Conservation (phyloP, 2,329 filamentous ascomycete genomes). For the Pseudonectria buxi region DNA sequence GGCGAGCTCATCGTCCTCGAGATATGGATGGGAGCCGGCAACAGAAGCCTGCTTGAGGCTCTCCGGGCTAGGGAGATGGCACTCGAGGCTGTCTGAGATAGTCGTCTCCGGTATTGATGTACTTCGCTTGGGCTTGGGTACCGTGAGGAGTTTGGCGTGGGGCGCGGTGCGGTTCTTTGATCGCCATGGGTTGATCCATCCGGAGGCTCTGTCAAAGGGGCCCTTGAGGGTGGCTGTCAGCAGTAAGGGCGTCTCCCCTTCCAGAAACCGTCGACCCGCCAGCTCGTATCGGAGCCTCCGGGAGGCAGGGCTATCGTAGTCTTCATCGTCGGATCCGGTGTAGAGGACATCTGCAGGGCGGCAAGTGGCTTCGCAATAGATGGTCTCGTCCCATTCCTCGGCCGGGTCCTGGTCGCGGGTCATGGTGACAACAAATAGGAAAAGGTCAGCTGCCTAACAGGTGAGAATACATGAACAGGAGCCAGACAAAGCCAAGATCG, state of each 20-base stretch:
- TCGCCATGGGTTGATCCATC: conserved; percentile 30
- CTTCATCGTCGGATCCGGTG: conserved; percentile 51
- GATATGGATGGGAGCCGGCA: conserved; percentile 21
- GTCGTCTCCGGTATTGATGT: too few species aligned
- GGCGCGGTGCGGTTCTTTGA: conserved; percentile 20
- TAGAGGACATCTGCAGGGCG: conserved; percentile 43
- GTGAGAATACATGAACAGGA: too few species aligned
- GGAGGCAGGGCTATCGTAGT: conserved; percentile 39
- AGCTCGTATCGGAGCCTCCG: conserved; percentile 51
- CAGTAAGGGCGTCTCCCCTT: conserved; percentile 49
- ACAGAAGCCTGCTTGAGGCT: conserved; percentile 30
- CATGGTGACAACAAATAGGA: conserved; percentile 7
- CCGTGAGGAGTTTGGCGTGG: too few species aligned
- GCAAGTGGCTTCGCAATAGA: conserved; percentile 41
- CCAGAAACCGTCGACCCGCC: conserved; percentile 51
- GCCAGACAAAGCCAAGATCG: too few species aligned
- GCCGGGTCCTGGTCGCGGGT: conserved; percentile 6
- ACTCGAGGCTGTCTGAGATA: conserved; percentile 21
- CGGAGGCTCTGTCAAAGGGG: conserved; percentile 43
- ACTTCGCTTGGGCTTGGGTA: conserved; percentile 3
- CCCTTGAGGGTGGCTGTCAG: conserved; percentile 55
- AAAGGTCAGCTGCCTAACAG: too few species aligned
- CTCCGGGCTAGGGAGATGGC: conserved; percentile 36
- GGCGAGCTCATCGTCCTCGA: conserved; percentile 26
- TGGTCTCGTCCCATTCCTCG: conserved; percentile 21